phyloP scores from a whole-genome alignment of 805 yeast genomes.

The Metschnikowia shivogae region DNA sequence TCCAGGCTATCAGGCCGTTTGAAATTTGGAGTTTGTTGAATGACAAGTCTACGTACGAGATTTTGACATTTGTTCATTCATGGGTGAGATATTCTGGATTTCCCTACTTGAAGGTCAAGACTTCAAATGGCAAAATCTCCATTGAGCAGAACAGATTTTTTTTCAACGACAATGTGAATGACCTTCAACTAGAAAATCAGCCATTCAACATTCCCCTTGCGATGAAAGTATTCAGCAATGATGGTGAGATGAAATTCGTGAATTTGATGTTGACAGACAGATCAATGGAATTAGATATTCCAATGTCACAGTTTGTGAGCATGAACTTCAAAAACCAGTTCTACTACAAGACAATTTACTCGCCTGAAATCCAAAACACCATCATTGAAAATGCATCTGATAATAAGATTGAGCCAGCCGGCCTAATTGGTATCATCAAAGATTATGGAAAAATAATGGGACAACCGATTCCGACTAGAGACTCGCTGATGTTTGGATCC shows the following conservation, averaged over 20 bases:
- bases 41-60: slow-evolving; percentile 35
- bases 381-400: slow-evolving; percentile 21
- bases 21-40: slow-evolving; percentile 50
- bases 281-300: slow-evolving; percentile 27
- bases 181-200: slow-evolving; percentile 45
- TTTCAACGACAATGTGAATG: slow-evolving; percentile 20
- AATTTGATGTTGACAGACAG: slow-evolving; percentile 45
- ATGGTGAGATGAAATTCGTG: slow-evolving; percentile 28
- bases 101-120: slow-evolving; percentile 46
- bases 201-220: slow-evolving; percentile 63
- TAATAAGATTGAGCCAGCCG: slow-evolving; percentile 23
- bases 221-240: slow-evolving; percentile 27
- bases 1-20: slow-evolving; percentile 41
- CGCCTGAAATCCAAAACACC: slow-evolving; percentile 14
- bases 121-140: slow-evolving; percentile 21
- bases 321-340: slow-evolving; percentile 46
- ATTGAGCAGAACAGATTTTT: slow-evolving; percentile 39
- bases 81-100: slow-evolving; percentile 61
- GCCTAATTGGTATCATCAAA: slow-evolving; percentile 33
- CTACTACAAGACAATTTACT: slow-evolving; percentile 48
- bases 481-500: slow-evolving; percentile 23
- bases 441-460: slow-evolving; percentile 41
- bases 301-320: slow-evolving; percentile 30
- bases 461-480: slow-evolving; percentile 14
- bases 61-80: slow-evolving; percentile 50